Conservation (phyloP, 1,284 basidiomycete genomes). For the Dichomitus squalens region DNA sequence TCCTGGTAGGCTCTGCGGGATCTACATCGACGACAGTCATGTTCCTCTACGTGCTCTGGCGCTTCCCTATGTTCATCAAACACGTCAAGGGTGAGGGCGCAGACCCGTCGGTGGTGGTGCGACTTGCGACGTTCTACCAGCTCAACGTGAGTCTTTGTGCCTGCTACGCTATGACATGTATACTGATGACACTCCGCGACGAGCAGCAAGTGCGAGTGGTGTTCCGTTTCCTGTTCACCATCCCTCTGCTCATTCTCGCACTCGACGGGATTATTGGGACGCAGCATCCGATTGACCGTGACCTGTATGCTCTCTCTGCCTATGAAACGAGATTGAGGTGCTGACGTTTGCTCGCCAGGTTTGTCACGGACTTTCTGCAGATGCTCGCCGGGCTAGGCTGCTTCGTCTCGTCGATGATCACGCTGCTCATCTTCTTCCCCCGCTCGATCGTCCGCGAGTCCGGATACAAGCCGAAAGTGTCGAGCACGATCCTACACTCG, state of each 20-base stretch:
- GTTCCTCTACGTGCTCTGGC: slow-evolving; percentile 66
- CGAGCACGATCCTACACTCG: slow-evolving; percentile 26
- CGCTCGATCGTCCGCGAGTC: slow-evolving; percentile 65
- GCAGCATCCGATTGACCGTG: slow-evolving; percentile 47
- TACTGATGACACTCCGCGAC: slow-evolving; percentile 5
- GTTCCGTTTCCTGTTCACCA: slow-evolving; percentile 70
- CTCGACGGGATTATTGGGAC: slow-evolving; percentile 56
- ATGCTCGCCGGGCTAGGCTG: slow-evolving; percentile 72
- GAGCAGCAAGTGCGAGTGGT: slow-evolving; percentile 60
- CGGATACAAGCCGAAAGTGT: slow-evolving; percentile 48
- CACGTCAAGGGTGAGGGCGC: slow-evolving; percentile 71
- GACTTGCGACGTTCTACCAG: slow-evolving; percentile 70
- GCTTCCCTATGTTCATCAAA: slow-evolving; percentile 68
- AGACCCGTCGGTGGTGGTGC: slow-evolving; percentile 66
- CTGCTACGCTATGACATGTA: not conserved
- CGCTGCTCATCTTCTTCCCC: slow-evolving; percentile 78
- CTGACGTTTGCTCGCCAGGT: not conserved
- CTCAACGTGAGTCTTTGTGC: slow-evolving; percentile 58
- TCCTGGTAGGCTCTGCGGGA: slow-evolving; percentile 64
- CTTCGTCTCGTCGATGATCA: slow-evolving; percentile 74
- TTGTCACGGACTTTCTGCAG: slow-evolving; percentile 57
- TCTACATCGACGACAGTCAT: slow-evolving; percentile 63
- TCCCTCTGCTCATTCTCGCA: slow-evolving; percentile 64
- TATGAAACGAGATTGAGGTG: not conserved
- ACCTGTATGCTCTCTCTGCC: slow-evolving; percentile 48